These are phyloP conservation scores for Chalciporus sp. DNA, from an alignment of 1,284 basidiomycete genomes.

Conservation along the genomic window DNA sequence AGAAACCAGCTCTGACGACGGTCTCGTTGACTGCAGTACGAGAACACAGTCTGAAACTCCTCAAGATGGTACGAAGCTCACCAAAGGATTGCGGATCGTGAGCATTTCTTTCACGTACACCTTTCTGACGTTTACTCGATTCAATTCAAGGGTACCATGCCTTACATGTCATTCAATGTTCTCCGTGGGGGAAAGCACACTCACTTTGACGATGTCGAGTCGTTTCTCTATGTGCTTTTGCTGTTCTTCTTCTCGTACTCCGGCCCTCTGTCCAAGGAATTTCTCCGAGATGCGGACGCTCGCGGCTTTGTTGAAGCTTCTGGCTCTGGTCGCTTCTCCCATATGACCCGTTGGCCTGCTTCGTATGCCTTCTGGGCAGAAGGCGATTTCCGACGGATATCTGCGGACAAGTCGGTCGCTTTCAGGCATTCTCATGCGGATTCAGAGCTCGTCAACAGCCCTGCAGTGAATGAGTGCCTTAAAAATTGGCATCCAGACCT, in stretches of 20 bases:
- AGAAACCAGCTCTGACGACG: too few relatives aligned
- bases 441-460: background rate
- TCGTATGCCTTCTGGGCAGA: slow-evolving; percentile 6
- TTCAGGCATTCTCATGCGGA: background rate
- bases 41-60: too few relatives aligned
- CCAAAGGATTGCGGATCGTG: too few relatives aligned
- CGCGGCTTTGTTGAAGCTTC: slow-evolving; percentile 1
- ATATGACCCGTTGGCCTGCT: slow-evolving; percentile 2
- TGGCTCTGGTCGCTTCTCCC: background rate
- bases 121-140: too few relatives aligned
- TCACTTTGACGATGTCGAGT: slow-evolving; percentile 15
- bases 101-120: too few relatives aligned
- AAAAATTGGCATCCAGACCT: background rate
- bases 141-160: slow-evolving; percentile 1
- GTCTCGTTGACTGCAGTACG: too few relatives aligned
- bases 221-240: slow-evolving; percentile 15
- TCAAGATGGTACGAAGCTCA: too few relatives aligned
- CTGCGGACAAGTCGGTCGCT: background rate
- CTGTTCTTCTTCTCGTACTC: slow-evolving; percentile 18
- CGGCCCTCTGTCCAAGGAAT: background rate
- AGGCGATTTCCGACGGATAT: background rate
- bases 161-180: slow-evolving; percentile 8
- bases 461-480: background rate
- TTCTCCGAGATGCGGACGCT: background rate
- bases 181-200: background rate